Base-by-base conservation (phyloP, 2,329 filamentous ascomycete genomes). In the Alternaria tenuissima region DNA sequence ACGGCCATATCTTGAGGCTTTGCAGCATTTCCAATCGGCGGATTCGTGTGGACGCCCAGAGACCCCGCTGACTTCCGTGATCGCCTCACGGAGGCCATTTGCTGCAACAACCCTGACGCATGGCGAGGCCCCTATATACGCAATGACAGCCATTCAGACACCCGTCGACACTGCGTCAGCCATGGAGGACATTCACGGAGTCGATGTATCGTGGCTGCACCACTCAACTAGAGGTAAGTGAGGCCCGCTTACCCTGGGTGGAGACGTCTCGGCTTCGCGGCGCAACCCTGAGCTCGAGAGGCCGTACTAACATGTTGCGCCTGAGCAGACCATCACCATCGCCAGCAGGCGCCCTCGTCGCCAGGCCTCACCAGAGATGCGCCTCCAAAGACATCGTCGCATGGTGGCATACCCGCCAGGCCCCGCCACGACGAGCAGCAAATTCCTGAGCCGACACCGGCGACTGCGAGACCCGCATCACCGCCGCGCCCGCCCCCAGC, bases 141-240 rank as follows among this genome's bases (percentile, higher is more conserved):
- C 62, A 57, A 67, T 68, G 67, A 73, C 73, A 61, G 66, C 60
- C 49, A 56, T 69, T 14, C 63, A 69, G 57, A 53, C 62, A 55
- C 56, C 67, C 48, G 61, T 58, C 48, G 68, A 71, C 36, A 54
- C 60, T 28, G 64, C 64, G 52, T 64, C 68, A 51, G 64, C 62
- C 59, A 94, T 94, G 92, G 92, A 94, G 80, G 89, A 91, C 70
- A 87, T 92, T 67, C 89, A 93, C 78, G 89, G 90, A 68, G 87
- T 96, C 74, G 93, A 96, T 80, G 92, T 96, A 75, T 93, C 91
- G 80, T 96, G 93, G 93, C 91, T 96, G 83, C 91, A 95, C 80
- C 91, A 91, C 76, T 88, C 90, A 70, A 88, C 89, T 65, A 93
- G 91, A 90, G 92, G 93, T 92, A 84, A 80, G 93, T 92, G 84